A percentile compares a stretch with the other conserved stretches of the same genome.
These are phyloP conservation scores for Peribolospora kevripleyi DNA, from an alignment of 768 basidiomycete genomes.

Conservation along the genomic window DNA sequence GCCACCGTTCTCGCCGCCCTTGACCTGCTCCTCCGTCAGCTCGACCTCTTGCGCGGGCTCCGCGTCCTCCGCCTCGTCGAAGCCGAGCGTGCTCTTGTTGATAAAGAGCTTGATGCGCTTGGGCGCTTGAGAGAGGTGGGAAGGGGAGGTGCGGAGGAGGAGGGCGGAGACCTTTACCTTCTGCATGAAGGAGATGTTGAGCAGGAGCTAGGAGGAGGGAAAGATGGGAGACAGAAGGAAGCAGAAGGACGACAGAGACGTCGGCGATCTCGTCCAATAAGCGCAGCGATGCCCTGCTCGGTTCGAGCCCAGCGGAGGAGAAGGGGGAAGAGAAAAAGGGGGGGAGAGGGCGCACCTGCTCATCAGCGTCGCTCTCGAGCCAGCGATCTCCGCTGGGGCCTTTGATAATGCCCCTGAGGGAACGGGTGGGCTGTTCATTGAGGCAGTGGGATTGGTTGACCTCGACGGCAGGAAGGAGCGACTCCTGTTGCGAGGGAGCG, in stretches of 20 bases:
- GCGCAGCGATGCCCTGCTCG: no score
- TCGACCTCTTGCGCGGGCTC: slow-evolving; percentile 35
- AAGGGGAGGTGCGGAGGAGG: slow-evolving; percentile 24
- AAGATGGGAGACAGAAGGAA: slow-evolving; percentile 2
- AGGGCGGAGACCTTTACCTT: slow-evolving; percentile 36
- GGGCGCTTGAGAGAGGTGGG: slow-evolving; percentile 27
- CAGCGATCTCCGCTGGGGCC: slow-evolving; percentile 23
- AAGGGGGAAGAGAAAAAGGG: no score
- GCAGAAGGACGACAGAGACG: background rate
- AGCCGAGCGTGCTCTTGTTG: slow-evolving; percentile 35
- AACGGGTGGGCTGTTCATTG: slow-evolving; percentile 35
- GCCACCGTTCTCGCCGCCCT: slow-evolving; percentile 23
- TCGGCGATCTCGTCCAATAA: no score
- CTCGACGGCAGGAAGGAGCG: slow-evolving; percentile 26
- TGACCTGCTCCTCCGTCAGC: slow-evolving; percentile 29
- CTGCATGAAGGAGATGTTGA: slow-evolving; percentile 29
- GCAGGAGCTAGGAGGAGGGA: slow-evolving; percentile 22
- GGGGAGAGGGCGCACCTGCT: slow-evolving; percentile 43
- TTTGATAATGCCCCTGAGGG: slow-evolving; percentile 30
- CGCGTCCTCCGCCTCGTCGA: slow-evolving; percentile 33
- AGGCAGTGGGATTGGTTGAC: slow-evolving; percentile 38
- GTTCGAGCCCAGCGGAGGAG: no score
- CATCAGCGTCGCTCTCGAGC: slow-evolving; percentile 46
- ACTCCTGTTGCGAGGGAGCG: slow-evolving; percentile 29
- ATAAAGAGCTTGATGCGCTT: slow-evolving; percentile 36